phyloP scores from a whole-genome alignment of 108 stramenopile genomes.

The Pseudonitzschia pungens region DNA sequence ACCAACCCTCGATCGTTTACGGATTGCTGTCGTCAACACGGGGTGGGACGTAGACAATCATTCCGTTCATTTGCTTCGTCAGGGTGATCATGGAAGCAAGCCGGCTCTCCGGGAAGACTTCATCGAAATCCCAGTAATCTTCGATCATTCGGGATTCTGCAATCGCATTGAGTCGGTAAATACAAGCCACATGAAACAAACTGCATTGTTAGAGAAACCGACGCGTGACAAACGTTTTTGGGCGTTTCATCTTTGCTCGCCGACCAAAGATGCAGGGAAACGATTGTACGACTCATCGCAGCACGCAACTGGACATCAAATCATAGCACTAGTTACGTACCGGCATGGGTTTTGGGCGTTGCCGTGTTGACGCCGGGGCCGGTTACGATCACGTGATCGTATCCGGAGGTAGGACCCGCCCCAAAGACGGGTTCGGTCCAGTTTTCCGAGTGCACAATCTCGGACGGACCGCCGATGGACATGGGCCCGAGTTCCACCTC shows the following conservation, averaged over 20 bases:
- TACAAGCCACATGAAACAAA: not conserved
- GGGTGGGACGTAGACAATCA: constrained; percentile 89
- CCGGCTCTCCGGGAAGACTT: constrained; percentile 75
- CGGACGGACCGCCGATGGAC: constrained; percentile 45
- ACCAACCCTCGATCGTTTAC: constrained; percentile 41
- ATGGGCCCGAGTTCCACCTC: constrained; percentile 85
- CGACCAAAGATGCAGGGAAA: too few species aligned
- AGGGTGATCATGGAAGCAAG: constrained; percentile 70
- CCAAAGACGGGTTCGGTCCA: constrained; percentile 90
- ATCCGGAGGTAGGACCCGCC: constrained; percentile 79
- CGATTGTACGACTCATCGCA: too few species aligned
- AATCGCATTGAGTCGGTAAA: not conserved
- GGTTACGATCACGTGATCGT: constrained; percentile 82
- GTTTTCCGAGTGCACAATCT: constrained; percentile 51
- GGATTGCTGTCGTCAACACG: constrained; percentile 82
- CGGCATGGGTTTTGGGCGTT: constrained; percentile 40
- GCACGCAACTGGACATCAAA: too few species aligned
- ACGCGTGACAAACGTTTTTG: too few species aligned
- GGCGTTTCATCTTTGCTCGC: too few species aligned
- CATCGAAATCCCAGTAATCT: constrained; percentile 88
- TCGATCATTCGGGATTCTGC: constrained; percentile 66
- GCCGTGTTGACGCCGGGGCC: constrained; percentile 63
- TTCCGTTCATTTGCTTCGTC: constrained; percentile 85
- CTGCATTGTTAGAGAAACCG: not conserved
- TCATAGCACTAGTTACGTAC: constrained; percentile 2